A percentile compares a stretch with the other conserved stretches of the same genome.
Conservation (phyloP, 2,329 filamentous ascomycete genomes). For the Thielaviopsis populi region DNA sequence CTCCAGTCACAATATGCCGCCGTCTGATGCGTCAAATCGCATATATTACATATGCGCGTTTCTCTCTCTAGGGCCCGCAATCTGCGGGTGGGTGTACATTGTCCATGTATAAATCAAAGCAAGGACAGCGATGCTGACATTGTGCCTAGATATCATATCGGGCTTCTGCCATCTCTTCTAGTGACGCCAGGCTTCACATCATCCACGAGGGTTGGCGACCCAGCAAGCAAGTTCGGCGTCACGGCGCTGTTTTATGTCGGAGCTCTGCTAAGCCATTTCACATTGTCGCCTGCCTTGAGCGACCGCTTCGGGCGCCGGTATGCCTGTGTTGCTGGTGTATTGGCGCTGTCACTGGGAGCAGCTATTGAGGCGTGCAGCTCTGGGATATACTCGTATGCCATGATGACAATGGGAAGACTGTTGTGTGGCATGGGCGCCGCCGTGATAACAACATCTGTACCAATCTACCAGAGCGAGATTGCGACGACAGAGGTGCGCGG, state of each 20-base stretch:
- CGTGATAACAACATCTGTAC: constrained; percentile 40
- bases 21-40: constrained; percentile 1
- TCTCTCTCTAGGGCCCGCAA: constrained; percentile 35
- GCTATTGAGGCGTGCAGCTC: constrained; percentile 32
- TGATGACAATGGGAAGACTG: constrained; percentile 37
- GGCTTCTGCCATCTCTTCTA: constrained; percentile 40
- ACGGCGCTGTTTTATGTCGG: constrained; percentile 37
- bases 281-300: constrained; percentile 36
- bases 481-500: constrained; percentile 25
- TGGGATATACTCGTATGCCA: constrained; percentile 28
- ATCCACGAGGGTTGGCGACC: constrained; percentile 25
- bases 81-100: constrained; percentile 32
- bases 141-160: constrained; percentile 36
- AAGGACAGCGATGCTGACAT: background rate
- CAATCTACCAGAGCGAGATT: constrained; percentile 40
- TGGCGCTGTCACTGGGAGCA: constrained; percentile 34
- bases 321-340: constrained; percentile 34
- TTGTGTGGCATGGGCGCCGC: constrained; percentile 39
- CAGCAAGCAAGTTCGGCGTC: constrained; percentile 22
- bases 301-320: constrained; percentile 38
- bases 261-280: constrained; percentile 39
- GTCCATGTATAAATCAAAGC: background rate
- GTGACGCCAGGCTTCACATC: constrained; percentile 34
- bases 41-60: constrained; percentile 32
- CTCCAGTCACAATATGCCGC: background rate